Conservation (phyloP, 2,329 filamentous ascomycete species). For the Sporothrix variecibatus region DNA sequence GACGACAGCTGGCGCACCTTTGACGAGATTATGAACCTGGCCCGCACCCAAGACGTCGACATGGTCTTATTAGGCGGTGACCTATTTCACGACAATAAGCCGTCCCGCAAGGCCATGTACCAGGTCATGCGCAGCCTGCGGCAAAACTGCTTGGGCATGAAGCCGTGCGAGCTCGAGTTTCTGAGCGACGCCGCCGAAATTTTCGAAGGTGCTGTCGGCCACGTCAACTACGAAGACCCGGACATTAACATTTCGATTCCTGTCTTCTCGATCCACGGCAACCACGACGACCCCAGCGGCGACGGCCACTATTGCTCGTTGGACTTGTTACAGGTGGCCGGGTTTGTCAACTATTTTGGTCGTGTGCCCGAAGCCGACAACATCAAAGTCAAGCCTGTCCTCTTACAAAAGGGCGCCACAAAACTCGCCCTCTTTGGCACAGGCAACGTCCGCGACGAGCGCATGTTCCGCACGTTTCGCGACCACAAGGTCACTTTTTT, state of each 20-base stretch:
- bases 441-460: slow-evolving; percentile 94
- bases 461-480: slow-evolving; percentile 88
- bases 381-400: slow-evolving; percentile 85
- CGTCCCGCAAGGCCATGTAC: slow-evolving; percentile 91
- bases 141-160: slow-evolving; percentile 92
- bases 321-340: slow-evolving; percentile 86
- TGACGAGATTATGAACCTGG: slow-evolving; percentile 90
- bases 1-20: slow-evolving; percentile 97
- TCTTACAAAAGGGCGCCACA: slow-evolving; percentile 89
- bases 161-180: slow-evolving; percentile 92
- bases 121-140: slow-evolving; percentile 95
- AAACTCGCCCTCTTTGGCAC: slow-evolving; percentile 92
- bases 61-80: slow-evolving; percentile 96
- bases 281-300: slow-evolving; percentile 97
- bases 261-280: slow-evolving; percentile 97
- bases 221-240: slow-evolving; percentile 96
- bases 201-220: slow-evolving; percentile 84
- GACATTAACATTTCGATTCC: slow-evolving; percentile 97
- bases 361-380: slow-evolving; percentile 90
- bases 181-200: slow-evolving; percentile 89
- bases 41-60: slow-evolving; percentile 81
- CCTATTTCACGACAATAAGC: slow-evolving; percentile 97
- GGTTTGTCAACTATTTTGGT: slow-evolving; percentile 94
- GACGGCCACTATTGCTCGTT: slow-evolving; percentile 90
- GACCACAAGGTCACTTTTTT: slow-evolving; percentile 95